phyloP scores from a whole-genome alignment of 2,329 filamentous ascomycete genomes.

The Dactylellina drechsleri region DNA sequence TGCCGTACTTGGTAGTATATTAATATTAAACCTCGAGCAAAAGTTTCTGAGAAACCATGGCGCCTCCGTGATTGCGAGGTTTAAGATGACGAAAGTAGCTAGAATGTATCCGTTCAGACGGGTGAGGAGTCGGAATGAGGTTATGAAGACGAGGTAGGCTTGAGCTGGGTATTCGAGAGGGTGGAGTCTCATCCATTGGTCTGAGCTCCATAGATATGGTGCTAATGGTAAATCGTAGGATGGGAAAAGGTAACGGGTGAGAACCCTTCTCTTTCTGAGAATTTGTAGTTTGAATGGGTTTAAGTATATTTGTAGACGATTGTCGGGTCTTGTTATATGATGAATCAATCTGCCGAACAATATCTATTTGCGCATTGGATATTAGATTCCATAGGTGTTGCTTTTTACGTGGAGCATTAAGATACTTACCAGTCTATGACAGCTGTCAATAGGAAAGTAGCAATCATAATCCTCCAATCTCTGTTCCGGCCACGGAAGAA shows the following conservation, averaged over 20 bases:
- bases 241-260: slow-evolving; percentile 14
- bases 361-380: too few relatives aligned
- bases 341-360: background rate
- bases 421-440: background rate
- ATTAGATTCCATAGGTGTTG: too few relatives aligned
- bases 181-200: slow-evolving; percentile 9
- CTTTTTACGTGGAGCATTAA: too few relatives aligned
- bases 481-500: slow-evolving; percentile 4
- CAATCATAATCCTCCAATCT: background rate
- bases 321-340: background rate
- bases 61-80: background rate
- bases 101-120: slow-evolving; percentile 6
- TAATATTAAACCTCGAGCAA: background rate
- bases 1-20: background rate
- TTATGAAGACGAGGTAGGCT: slow-evolving; percentile 27
- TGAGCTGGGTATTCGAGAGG: slow-evolving; percentile 30
- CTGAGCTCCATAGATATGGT: slow-evolving; percentile 9
- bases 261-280: slow-evolving; percentile 23
- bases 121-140: slow-evolving; percentile 4
- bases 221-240: background rate
- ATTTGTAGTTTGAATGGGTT: slow-evolving; percentile 5
- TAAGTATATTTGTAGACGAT: background rate
- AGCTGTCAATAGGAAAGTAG: too few relatives aligned
- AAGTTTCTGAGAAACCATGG: background rate
- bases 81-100: background rate